Evolutionary conservation across 1,284 basidiomycete species (phyloP), one percentile per base, ranked within the genome.

Genomic region (Boletus smithii): DNA sequence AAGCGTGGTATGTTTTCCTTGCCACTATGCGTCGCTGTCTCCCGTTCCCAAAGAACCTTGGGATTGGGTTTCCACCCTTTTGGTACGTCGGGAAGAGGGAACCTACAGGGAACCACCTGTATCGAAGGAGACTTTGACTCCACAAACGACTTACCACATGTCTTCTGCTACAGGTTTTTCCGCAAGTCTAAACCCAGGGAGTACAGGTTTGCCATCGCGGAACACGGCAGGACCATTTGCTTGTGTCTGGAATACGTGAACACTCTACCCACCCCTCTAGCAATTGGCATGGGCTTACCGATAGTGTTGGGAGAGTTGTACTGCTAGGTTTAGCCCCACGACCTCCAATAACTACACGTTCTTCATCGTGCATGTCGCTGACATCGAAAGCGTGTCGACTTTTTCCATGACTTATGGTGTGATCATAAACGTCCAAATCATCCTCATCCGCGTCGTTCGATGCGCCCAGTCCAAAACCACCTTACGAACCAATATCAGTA

Each of bases 401-500:
- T 52, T 72, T 72, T n/a, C 70, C 66, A 5, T 59, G 57, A 30
- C 65, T 52, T 31, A 57, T 33, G 34, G 67, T 47, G 36, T 69
- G 69, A 56, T 89, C 86, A 59, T 95, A 95, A 1, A 94, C 76
- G 58, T 94, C 91, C 22, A 92, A 56, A 58, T 95, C 91, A 59
- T 95, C 92, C 45, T 95, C 91, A 37, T 93, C 91, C 0, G 86
- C 88, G 46, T 91, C 87, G 59, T 93, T 92, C 34, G 90, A 67
- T 1, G 85, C 89, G n/a, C 89, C 89, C 5, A 93, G 71, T 22
- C 91, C 91, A 59, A 92, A 92, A 0, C 88, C 88, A 59, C 83
- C 88, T 88, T 40, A 42, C 11, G 29, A 44, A 23, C 46, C 30
- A 17, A 34, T n/a, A 16, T 53, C 22, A 52, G 50, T 8, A 37